Evolutionary conservation across 2,329 filamentous ascomycete genomes (phyloP), one percentile per base, ranked within the genome.

Genomic region (Endothia cerciana): DNA sequence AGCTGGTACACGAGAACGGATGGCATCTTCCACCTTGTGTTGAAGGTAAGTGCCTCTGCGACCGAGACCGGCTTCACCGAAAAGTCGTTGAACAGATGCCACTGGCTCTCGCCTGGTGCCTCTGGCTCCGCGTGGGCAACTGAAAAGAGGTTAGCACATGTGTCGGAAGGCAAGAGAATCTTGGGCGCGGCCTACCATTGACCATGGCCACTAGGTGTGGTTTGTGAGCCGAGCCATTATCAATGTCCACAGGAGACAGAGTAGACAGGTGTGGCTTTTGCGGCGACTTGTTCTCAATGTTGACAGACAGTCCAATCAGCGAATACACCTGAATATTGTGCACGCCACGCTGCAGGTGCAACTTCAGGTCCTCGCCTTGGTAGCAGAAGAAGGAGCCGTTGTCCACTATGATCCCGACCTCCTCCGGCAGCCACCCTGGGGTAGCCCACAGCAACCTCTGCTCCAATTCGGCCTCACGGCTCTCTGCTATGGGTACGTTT

Each of bases 31-130:
- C 95, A 99, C 22, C 89, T 85, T 3, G 93, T 88, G 68, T 94
- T 94, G 77, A 98, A 99, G 30, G 90, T 89, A 22, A 98, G 82
- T 0, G 94, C 96, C 75, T 99, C 94, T 68, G 93, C 89, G 36
- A 87, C 85, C 40, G 89, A 87, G 19, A 97, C 87, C 11, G 90
- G 89, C 15, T 91, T 88, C 28, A 99, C 96, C 43, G 97, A 80
- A 73, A 99, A 99, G 78, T 99, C 95, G 72, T 99, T 99, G 81
- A 99, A 97, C 1, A 99, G 79, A 77, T 98, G 93, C 96, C 96
- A 99, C 71, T 90, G 89, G 72, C 87, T 90, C 69, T 88, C 84
- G 3, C 80, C 81, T 0, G 87, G 83, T 0, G 85, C 76, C 51
- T 85, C 82, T 0, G 83, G 81, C 63, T 88, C 87, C 0, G 91